Percentiles rank a stretch among this genome's conserved stretches.
Evolutionary conservation across 805 yeast species (phyloP).

Genomic region (fission yeast (Schizosaccharomyces pombe)): DNA sequence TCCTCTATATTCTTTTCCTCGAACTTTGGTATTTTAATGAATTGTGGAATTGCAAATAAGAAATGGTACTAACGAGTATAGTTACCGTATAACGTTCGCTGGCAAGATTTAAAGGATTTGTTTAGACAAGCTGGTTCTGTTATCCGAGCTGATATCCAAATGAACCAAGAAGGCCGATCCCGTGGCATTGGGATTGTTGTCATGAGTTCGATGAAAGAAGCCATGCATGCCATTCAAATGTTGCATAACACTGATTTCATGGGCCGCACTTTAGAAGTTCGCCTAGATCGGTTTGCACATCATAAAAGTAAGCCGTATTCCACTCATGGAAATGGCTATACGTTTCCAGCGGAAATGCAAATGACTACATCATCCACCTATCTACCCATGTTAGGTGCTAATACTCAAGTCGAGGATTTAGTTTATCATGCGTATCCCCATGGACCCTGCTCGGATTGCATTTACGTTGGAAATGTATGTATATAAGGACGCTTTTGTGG

Average conservation of each 20-base stretch:
- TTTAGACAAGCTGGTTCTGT: slow-evolving; percentile 48
- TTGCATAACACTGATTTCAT: slow-evolving; percentile 48
- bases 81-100: slow-evolving; percentile 53
- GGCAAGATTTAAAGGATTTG: slow-evolving; percentile 72
- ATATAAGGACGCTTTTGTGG: too few species aligned
- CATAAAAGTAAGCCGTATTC: background rate
- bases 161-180: slow-evolving; percentile 47
- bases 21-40: too few species aligned
- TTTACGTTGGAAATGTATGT: background rate
- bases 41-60: too few species aligned
- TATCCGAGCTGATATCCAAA: slow-evolving; percentile 57
- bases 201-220: slow-evolving; percentile 42
- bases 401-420: background rate
- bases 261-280: slow-evolving; percentile 59
- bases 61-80: background rate
- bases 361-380: background rate
- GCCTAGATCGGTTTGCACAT: slow-evolving; percentile 33
- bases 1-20: too few species aligned
- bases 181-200: slow-evolving; percentile 71
- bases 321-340: background rate
- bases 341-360: too few species aligned
- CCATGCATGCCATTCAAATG: slow-evolving; percentile 41
- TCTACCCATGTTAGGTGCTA: background rate
- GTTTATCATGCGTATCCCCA: background rate
- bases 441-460: background rate